Evolutionary conservation across 768 basidiomycete genomes (phyloP), one percentile per base, ranked within the genome.

Genomic region (Ramaria sp.): DNA sequence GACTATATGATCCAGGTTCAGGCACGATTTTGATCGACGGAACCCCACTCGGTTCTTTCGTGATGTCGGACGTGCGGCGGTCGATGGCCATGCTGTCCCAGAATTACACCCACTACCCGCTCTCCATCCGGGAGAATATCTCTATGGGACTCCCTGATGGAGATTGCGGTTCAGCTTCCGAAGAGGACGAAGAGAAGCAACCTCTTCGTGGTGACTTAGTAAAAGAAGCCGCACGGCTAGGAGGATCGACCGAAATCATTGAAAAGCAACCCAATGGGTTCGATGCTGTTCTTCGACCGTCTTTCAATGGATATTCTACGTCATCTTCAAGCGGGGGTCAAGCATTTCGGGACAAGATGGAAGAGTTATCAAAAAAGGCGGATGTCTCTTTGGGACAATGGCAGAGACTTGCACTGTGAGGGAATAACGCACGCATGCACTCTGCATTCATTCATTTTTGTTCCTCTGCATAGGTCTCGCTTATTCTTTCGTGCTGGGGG

Each of bases 81-180:
- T 67, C 76, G 0, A 76, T 73, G 28, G 69, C 73, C 0, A 68
- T 75, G 24, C 70, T 81, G 16, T 72, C 74, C 0, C 80, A 81
- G 56, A 73, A 75, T 6, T 75, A 74, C 27, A 58, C 65, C 1
- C 57, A 80, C 8, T 81, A 72, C 54, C 80, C 79, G 0, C 59
- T 78, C 1, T 71, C 72, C 0, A 62, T 80, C 1, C 59, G 62
- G 13, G 74, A 74, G 41, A 76, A 75, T 57, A 72, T 76, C 24
- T 64, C 66, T 18, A 57, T 71, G 7, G 66, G 70, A 3, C 56
- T 64, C 15, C 55, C 60, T 20, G 48, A 57, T 36, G 22, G n/a
- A 22, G 8, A 36, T 30, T 28, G 9, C 30, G 22, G 27, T 3
- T 49, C 34, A 10, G 22, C 16, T 3, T 5, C 5, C 3, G 28